Base-by-base conservation (phyloP, 495 filamentous ascomycete species). In the Aspergillus conjunctus region DNA sequence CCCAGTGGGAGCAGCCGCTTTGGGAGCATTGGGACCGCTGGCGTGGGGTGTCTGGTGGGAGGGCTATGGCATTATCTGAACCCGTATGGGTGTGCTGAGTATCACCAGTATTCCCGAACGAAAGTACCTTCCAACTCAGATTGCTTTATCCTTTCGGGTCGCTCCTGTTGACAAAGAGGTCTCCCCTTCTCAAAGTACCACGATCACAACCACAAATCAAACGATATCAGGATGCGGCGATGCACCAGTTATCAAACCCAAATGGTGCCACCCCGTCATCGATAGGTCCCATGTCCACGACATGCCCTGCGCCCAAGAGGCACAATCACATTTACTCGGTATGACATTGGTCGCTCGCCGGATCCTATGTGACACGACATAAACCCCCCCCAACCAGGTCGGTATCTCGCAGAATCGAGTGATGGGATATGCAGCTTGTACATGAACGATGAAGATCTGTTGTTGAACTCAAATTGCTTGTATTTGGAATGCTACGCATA, bases 1-100 rank as follows among this genome's bases (percentile, higher is more conserved):
- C 76, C 76, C 88, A n/a, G 77, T 95, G 55, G 71, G 80, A 3
- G 86, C 81, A 52, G 89, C 91, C 1, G 68, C 87, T 8, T 70
- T 81, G 32, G 73, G 82, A 9, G 74, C 79, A 10, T 77, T 91
- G 43, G 83, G 78, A 3, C 78, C 78, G 4, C 56, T 79, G 64
- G 74, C 71, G 1, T 98, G 88, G 78, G 79, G 89, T 4, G 68
- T 77, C 9, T 89, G 85, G 82, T 86, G 79, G 73, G 85, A 83
- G 61, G 91, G 88, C 2, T 97, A 93, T 77, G 78, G 77, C 8
- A 77, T 79, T 65, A 11, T 79, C 46, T 79, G 53, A 71, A 31
- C 8, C 44, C 9, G 32, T 30, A 43, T 12, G 31, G 55, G 30
- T 8, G 26, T 32, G 11, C 26, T 5, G 26, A 26, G 26, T 26